These are phyloP conservation scores for Colletotrichum sp. DNA, from an alignment of 2,329 filamentous ascomycete species.

Conservation along the genomic window DNA sequence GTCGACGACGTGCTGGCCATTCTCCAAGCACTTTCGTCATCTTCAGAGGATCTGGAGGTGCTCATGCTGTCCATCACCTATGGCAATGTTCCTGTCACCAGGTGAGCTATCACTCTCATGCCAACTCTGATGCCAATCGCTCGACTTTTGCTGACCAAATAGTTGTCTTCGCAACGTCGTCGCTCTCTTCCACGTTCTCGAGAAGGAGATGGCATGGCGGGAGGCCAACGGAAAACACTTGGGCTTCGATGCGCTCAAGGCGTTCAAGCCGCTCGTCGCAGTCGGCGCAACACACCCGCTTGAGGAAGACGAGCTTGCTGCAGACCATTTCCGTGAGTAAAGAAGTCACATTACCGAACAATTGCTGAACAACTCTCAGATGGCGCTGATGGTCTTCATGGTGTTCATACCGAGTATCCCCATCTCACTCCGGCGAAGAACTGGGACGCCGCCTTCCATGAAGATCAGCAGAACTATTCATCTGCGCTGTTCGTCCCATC, in stretches of 20 bases:
- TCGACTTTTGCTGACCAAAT: not conserved
- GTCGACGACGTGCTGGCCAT: conserved; percentile 92
- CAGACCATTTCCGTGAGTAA: conserved; percentile 83
- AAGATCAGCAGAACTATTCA: conserved; percentile 36
- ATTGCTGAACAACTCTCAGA: conserved; percentile 48
- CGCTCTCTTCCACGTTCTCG: conserved; percentile 88
- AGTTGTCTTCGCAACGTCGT: conserved; percentile 89
- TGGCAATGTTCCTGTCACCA: conserved; percentile 88
- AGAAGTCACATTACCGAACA: not conserved
- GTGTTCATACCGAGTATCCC: conserved; percentile 76
- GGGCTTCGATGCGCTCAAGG: conserved; percentile 75
- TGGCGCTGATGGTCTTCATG: conserved; percentile 76
- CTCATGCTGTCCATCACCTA: conserved; percentile 88
- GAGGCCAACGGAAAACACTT: conserved; percentile 68
- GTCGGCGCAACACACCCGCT: conserved; percentile 86
- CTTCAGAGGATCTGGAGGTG: conserved; percentile 84
- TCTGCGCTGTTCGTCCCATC: conserved; percentile 75
- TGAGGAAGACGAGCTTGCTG: conserved; percentile 79
- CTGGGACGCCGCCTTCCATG: conserved; percentile 71
- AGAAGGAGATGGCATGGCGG: conserved; percentile 87
- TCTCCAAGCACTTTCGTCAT: conserved; percentile 82
- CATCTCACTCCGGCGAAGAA: conserved; percentile 74
- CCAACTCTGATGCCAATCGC: not conserved
- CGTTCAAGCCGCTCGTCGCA: conserved; percentile 81
- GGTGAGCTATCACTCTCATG: conserved; percentile 48